phyloP scores from a whole-genome alignment of 176 grass and related monocot species.

The Raddia distichophylla region DNA sequence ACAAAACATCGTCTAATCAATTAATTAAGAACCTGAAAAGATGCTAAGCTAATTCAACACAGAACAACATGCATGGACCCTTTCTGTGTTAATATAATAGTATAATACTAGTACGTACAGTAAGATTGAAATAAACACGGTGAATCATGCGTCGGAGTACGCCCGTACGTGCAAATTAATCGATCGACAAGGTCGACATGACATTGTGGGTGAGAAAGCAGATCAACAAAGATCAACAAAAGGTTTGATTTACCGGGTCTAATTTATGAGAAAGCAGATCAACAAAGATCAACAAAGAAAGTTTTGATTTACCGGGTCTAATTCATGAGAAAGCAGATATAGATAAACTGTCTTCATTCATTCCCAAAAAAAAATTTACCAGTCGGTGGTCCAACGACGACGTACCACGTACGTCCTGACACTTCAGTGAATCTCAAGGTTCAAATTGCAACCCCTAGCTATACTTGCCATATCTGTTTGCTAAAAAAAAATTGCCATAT shows the following conservation, averaged over 20 bases:
- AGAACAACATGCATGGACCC: background rate
- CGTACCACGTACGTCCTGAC: too few species aligned
- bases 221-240: background rate
- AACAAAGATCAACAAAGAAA: background rate
- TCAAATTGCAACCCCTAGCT: background rate
- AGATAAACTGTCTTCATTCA: background rate
- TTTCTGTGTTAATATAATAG: background rate
- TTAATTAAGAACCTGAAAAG: background rate
- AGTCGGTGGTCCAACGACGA: background rate
- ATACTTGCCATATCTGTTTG: background rate
- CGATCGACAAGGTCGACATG: constrained; percentile 9
- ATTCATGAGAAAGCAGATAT: background rate
- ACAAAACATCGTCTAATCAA: background rate
- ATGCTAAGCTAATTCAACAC: constrained; percentile 18
- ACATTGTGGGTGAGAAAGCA: background rate
- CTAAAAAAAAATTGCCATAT: too few species aligned
- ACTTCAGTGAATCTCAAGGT: background rate
- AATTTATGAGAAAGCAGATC: background rate
- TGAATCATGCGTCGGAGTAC: background rate
- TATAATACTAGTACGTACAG: too few species aligned
- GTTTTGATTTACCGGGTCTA: background rate
- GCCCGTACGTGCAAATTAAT: background rate
- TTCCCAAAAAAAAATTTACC: too few species aligned
- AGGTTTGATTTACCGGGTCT: background rate
- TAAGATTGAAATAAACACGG: background rate